A percentile compares a stretch with the other conserved stretches of the same genome.
phyloP scores from a whole-genome alignment of 164 flowering plant species.

The Annona squamosa region DNA sequence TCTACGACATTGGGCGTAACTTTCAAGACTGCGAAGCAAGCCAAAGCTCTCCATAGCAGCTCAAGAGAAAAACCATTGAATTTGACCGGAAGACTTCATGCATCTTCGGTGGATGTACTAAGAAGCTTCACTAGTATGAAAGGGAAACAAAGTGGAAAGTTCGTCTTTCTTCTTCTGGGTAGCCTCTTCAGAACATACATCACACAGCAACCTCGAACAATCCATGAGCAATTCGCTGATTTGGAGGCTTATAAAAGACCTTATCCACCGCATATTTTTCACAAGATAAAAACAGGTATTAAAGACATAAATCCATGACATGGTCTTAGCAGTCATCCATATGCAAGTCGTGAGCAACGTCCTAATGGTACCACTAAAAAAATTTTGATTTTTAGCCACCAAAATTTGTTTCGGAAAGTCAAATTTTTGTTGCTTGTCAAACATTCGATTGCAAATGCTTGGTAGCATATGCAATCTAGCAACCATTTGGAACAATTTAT shows the following conservation, averaged over 20 bases:
- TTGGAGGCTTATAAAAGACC: constrained; percentile 9
- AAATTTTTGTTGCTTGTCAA: too few species aligned
- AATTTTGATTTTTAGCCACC: too few species aligned
- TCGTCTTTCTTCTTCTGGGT: constrained; percentile 25
- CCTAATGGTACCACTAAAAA: too few species aligned
- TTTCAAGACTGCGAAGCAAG: constrained; percentile 14
- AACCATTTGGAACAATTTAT: too few species aligned
- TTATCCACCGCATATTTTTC: constrained; percentile 33
- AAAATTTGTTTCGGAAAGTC: too few species aligned
- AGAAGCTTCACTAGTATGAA: constrained; percentile 31
- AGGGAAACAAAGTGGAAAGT: constrained; percentile 31
- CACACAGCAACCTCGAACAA: constrained; percentile 33
- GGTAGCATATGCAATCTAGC: too few species aligned
- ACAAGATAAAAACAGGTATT: constrained; percentile 44
- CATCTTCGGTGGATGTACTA: constrained; percentile 30
- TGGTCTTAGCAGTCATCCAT: too few species aligned
- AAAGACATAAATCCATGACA: too few species aligned
- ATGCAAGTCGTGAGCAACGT: too few species aligned
- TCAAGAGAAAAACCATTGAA: constrained; percentile 11
- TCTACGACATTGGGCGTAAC: constrained; percentile 40
- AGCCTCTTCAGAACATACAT: constrained; percentile 38
- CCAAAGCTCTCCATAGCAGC: not conserved
- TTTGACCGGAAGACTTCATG: constrained; percentile 37
- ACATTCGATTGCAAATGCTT: too few species aligned
- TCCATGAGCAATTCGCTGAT: constrained; percentile 10